These are phyloP conservation scores for Chalara sp. DNA, from an alignment of 2,329 filamentous ascomycete species.

Conservation along the genomic window DNA sequence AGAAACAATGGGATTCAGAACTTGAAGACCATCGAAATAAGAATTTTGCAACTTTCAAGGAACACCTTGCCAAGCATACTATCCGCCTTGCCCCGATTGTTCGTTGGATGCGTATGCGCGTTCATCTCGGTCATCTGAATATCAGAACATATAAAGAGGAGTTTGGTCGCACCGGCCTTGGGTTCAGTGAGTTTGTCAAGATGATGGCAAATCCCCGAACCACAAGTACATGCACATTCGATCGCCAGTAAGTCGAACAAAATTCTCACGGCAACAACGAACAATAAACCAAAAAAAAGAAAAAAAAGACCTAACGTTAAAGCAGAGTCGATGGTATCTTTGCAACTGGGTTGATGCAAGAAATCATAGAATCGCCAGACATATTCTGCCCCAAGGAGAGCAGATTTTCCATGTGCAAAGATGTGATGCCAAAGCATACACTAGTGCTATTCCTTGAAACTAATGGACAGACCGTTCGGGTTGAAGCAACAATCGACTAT, in stretches of 20 bases:
- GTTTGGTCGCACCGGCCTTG: conserved; percentile 10
- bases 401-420: conserved; percentile 1
- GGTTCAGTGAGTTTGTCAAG: conserved; percentile 17
- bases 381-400: conserved; percentile 14
- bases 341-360: conserved; percentile 11
- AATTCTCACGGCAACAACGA: neutral
- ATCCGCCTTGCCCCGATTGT: conserved; percentile 16
- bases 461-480: conserved; percentile 12
- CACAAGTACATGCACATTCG: conserved; percentile 15
- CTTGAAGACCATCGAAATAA: conserved; percentile 5
- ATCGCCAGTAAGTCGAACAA: conserved; percentile 22
- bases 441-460: conserved; percentile 18
- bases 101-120: conserved; percentile 25
- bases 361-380: conserved; percentile 8
- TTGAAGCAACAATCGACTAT: conserved; percentile 23
- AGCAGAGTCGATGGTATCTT: conserved; percentile 12
- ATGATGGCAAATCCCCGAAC: conserved; percentile 19
- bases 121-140: conserved; percentile 23
- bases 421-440: conserved; percentile 17
- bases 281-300: neutral
- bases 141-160: conserved; percentile 14
- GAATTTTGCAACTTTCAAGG: conserved; percentile 12
- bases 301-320: neutral
- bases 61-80: conserved; percentile 15
- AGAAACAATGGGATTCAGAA: conserved; percentile 11